Base-by-base conservation (phyloP, 345 rosid genomes). In the Alliaria petiolata region DNA sequence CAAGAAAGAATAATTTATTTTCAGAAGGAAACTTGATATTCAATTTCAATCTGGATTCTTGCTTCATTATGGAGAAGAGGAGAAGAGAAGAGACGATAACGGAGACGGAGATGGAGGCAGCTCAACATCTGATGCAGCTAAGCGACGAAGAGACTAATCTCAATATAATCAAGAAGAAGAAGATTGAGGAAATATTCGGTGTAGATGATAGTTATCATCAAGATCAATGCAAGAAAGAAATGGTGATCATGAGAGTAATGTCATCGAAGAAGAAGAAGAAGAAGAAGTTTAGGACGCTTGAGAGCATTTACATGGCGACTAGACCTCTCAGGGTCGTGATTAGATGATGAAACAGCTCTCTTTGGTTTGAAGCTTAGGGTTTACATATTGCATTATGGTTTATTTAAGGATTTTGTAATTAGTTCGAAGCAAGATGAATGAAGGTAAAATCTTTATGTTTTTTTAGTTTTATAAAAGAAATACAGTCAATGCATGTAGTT, bases 221-320 rank as follows among this genome's bases (percentile, higher is more conserved):
- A 22, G 78, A 67, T 60, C 73, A 51, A 58, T 60, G 50, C 78
- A 60, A 16, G 42, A 43, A 75, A 26, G 69, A 42, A 19, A 39
- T 15, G 2, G 45, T 58, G 57, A 43, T 51, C 8, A 36, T 51
- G 50, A 75, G 53, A 67, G 72, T 67, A 42, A 51, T 40, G 49
- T 33, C 78, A 35, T 25, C 58, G 35, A 17, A 26, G 43, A 75
- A 42, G 69, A 67, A 33, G 76, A 65, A 72, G 52, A 74, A 20
- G 57, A n/a, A n/a, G n/a, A 67, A 62, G 65, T 19, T 50, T 30
- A 62, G 64, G 36, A 45, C 75, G 36, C 38, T 76, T 13, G 74
- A 69, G 65, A 76, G 79, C 16, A 69, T 76, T 62, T 76, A 76
- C 79, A 68, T 45, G 70, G 36, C 69, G 20, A 76, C 75, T 1